Conservation (phyloP, 2,329 filamentous ascomycete genomes). For the Emergomyces pasteurianus region DNA sequence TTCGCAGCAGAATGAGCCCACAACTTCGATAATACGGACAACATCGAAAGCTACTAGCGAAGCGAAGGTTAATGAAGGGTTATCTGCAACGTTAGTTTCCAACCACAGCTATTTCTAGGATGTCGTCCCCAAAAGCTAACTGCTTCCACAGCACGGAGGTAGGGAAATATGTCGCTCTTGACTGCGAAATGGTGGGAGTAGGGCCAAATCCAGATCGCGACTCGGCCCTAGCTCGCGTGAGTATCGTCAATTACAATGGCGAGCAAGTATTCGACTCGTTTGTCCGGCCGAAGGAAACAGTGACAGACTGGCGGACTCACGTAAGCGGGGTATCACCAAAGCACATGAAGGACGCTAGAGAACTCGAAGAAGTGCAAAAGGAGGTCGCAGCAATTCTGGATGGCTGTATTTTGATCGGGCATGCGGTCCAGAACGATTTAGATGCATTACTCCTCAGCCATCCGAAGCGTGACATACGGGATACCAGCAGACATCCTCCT, state of each 20-base stretch:
- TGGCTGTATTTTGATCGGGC: slow-evolving; percentile 65
- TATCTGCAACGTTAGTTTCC: slow-evolving; percentile 33
- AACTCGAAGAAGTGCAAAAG: slow-evolving; percentile 65
- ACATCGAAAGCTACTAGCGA: slow-evolving; percentile 6
- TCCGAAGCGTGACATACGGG: slow-evolving; percentile 63
- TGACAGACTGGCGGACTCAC: slow-evolving; percentile 82
- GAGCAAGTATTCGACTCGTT: slow-evolving; percentile 89
- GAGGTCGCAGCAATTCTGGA: slow-evolving; percentile 58
- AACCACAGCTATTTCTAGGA: slow-evolving; percentile 5
- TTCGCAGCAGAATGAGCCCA: slow-evolving; percentile 11
- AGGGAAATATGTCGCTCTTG: slow-evolving; percentile 84
- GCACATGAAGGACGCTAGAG: slow-evolving; percentile 57
- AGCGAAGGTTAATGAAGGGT: slow-evolving; percentile 51
- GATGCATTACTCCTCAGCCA: slow-evolving; percentile 66
- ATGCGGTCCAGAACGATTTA: slow-evolving; percentile 69
- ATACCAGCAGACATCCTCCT: slow-evolving; percentile 66
- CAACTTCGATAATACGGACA: slow-evolving; percentile 8
- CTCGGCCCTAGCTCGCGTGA: slow-evolving; percentile 74
- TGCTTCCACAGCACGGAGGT: slow-evolving; percentile 45
- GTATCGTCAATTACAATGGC: slow-evolving; percentile 86
- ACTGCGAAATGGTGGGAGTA: slow-evolving; percentile 97
- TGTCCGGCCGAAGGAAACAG: slow-evolving; percentile 62
- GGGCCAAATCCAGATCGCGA: slow-evolving; percentile 49
- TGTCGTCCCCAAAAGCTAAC: slow-evolving; percentile 5
- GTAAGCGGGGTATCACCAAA: slow-evolving; percentile 71